Base-by-base conservation (phyloP, 495 filamentous ascomycete genomes). In the Sporormia fimetaria region DNA sequence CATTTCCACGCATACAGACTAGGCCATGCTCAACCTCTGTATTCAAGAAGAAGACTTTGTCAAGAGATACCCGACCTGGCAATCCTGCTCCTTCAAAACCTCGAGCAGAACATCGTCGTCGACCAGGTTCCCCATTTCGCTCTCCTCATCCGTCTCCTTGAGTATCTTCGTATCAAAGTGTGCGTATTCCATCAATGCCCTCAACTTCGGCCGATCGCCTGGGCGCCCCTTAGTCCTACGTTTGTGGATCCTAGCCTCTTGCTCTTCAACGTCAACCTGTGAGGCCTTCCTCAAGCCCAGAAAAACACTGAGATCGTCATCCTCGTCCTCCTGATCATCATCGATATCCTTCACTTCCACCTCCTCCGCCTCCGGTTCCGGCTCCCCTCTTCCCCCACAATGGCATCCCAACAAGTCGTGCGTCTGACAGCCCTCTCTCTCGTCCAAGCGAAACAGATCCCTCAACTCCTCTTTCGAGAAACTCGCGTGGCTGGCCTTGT, bases 361-460 rank as follows among this genome's bases (percentile, higher is more conserved):
- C 15, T 4, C 14, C 12, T 37, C 31, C 2, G 18, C 31, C 14
- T 34, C 21, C 3, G 26, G 8, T 59, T 21, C 65, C 59, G 2
- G 44, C 47, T 4, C 37, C 42, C 77, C 77, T 24, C 43, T 62
- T 0, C 83, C 80, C n/a, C 64, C 71, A 47, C 82, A 86, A 3
- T 55, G 46, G 61, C 83, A 88, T 0, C 67, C 73, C 12, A 87
- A 54, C 1, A 87, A 61, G 33, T 82, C 78, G 61, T 87, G 82
- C 6, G 81, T 87, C 54, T 80, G 69, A 49, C 73, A 77, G 8
- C 47, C 55, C 4, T 60, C 66, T 7, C 66, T 63, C 42, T 76
- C 68, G 48, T 86, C 73, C 1, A 87, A 65, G 4, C 70, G 67
- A 58, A 87, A 87, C 7, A 87, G 60, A 54, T 86, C 80, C 34